These are phyloP conservation scores for Capsaspora owczarzaki DNA, from an alignment of 78 protist genomes.

Conservation along the genomic window DNA sequence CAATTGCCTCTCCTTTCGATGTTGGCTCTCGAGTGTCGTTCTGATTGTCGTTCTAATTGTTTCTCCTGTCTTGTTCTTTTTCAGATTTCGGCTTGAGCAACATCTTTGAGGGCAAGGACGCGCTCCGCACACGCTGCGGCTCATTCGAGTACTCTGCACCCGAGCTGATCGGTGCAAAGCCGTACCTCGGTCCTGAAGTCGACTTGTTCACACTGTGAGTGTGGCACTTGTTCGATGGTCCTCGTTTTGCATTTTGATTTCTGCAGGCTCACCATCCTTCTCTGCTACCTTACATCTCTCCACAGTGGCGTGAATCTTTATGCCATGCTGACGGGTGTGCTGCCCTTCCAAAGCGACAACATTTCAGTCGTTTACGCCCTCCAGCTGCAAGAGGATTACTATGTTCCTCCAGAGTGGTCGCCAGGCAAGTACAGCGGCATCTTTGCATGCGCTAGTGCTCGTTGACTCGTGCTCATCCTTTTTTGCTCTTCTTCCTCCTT, in stretches of 20 bases:
- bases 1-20: no score
- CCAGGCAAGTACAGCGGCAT: neutral
- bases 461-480: neutral
- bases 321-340: conserved; percentile 33
- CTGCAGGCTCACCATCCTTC: neutral
- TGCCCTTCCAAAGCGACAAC: conserved; percentile 43
- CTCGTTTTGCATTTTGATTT: neutral
- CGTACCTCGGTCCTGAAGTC: neutral
- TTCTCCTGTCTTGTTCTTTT: neutral
- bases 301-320: conserved; percentile 37
- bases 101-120: conserved; percentile 35
- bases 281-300: neutral
- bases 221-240: conserved; percentile 55
- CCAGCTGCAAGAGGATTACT: neutral
- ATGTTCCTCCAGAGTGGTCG: neutral
- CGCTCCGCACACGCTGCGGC: conserved; percentile 71
- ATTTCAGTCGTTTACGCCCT: neutral
- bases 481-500: neutral
- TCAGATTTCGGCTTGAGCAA: conserved; percentile 73
- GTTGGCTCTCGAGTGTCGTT: no score
- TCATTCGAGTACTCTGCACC: conserved; percentile 80
- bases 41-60: no score
- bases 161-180: conserved; percentile 39
- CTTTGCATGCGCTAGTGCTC: neutral
- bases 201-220: conserved; percentile 82